These are phyloP conservation scores for Chlorociboria aeruginascens DNA, from an alignment of 495 filamentous ascomycete genomes.

Conservation along the genomic window DNA sequence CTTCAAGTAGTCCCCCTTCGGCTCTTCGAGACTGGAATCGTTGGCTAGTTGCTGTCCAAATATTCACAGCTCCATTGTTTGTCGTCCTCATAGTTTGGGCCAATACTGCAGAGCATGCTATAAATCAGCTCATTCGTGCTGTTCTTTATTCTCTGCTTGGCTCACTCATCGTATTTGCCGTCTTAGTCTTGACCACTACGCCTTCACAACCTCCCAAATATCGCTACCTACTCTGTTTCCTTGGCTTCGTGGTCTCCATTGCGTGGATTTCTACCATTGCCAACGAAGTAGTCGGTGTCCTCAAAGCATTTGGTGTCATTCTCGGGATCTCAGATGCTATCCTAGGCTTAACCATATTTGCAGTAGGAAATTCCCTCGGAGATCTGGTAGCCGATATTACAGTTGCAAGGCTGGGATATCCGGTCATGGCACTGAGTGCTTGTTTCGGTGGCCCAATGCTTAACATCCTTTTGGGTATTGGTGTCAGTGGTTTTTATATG, in stretches of 20 bases:
- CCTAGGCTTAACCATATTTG: slow-evolving; percentile 90
- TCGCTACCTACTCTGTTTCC: slow-evolving; percentile 66
- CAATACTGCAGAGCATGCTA: slow-evolving; percentile 39
- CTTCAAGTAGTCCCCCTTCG: not conserved
- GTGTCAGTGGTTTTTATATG: slow-evolving; percentile 78
- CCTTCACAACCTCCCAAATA: slow-evolving; percentile 46
- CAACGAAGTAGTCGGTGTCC: slow-evolving; percentile 87
- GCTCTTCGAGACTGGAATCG: slow-evolving; percentile 63
- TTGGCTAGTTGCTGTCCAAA: slow-evolving; percentile 77
- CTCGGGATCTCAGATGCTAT: slow-evolving; percentile 91
- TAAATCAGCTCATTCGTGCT: slow-evolving; percentile 40
- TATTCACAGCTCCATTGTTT: slow-evolving; percentile 82
- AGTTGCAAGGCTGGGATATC: slow-evolving; percentile 82
- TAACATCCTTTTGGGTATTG: slow-evolving; percentile 92
- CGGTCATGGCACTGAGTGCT: slow-evolving; percentile 91
- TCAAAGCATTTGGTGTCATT: slow-evolving; percentile 90
- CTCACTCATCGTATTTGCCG: slow-evolving; percentile 50
- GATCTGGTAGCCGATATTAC: slow-evolving; percentile 94
- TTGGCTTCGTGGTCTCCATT: slow-evolving; percentile 85
- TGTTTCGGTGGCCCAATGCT: slow-evolving; percentile 98
- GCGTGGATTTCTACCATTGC: slow-evolving; percentile 96
- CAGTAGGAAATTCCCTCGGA: slow-evolving; percentile 88
- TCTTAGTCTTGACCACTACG: slow-evolving; percentile 52
- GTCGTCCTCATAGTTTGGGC: slow-evolving; percentile 67
- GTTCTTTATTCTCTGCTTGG: slow-evolving; percentile 55